Conservation (phyloP, 257 asterid species). For the Gentiana macrophylla region DNA sequence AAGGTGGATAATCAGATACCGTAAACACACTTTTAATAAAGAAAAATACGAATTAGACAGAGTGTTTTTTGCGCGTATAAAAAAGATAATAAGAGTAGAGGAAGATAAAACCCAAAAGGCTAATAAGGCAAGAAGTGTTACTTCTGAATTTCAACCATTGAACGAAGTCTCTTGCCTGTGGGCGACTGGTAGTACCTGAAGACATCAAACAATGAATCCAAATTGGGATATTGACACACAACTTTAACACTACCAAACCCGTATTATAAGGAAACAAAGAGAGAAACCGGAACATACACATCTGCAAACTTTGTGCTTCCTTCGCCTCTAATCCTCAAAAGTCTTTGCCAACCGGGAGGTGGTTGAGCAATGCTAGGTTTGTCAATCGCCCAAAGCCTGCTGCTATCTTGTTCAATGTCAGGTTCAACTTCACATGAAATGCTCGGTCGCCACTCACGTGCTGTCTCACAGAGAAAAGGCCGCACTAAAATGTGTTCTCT, state of each 20-base stretch:
- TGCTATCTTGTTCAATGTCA: constrained; percentile 65
- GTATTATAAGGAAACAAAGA: constrained; percentile 3
- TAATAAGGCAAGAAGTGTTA: constrained; percentile 14
- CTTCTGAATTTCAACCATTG: constrained; percentile 54
- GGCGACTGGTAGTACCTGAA: constrained; percentile 68
- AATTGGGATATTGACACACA: constrained; percentile 3
- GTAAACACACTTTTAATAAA: not conserved
- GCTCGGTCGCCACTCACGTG: constrained; percentile 64
- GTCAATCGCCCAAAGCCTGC: constrained; percentile 91
- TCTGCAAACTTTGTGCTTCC: constrained; percentile 86
- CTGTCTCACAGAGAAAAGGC: constrained; percentile 60
- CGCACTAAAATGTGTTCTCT: constrained; percentile 57
- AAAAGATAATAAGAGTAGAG: too few species aligned
- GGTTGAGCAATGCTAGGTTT: constrained; percentile 73
- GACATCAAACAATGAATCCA: constrained; percentile 10
- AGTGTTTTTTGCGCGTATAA: too few species aligned
- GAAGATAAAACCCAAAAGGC: not conserved
- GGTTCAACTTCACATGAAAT: constrained; percentile 62
- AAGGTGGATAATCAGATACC: constrained; percentile 13
- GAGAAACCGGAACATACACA: constrained; percentile 43
- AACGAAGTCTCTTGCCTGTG: constrained; percentile 57
- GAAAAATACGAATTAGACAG: too few species aligned
- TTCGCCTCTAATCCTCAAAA: constrained; percentile 66
- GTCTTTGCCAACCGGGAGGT: constrained; percentile 80
- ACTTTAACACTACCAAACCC: not conserved